Evolutionary conservation across 208 protist genomes (phyloP).

Genomic region (Leptomonas seymouri): DNA sequence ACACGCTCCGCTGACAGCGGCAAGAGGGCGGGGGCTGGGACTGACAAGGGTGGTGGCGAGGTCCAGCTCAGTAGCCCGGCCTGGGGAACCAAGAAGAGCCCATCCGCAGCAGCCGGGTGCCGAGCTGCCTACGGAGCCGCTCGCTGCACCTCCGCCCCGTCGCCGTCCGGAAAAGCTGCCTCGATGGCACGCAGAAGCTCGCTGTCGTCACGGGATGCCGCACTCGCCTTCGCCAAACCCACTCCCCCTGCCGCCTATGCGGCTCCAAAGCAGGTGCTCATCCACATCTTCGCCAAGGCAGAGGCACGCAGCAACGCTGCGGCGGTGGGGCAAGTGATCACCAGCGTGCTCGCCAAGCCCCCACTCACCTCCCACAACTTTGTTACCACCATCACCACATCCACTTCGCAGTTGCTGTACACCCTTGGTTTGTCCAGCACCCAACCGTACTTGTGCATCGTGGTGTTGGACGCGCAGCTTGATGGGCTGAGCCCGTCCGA

Average conservation of each 20-base stretch:
- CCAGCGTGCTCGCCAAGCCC: constrained; percentile 38
- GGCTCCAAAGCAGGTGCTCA: constrained; percentile 28
- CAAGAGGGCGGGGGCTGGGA: not conserved
- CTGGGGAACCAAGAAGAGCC: not conserved
- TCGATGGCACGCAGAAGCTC: not conserved
- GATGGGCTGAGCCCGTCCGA: constrained; percentile 34
- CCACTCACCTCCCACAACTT: constrained; percentile 50
- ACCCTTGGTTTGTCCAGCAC: constrained; percentile 17
- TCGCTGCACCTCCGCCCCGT: not conserved
- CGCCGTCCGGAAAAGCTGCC: not conserved
- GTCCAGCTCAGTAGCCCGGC: not conserved
- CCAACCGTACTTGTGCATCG: constrained; percentile 37
- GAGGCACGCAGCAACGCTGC: constrained; percentile 17
- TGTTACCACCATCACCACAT: constrained; percentile 42
- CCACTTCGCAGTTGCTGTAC: constrained; percentile 39
- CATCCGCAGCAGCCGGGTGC: not conserved
- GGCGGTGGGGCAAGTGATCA: constrained; percentile 44
- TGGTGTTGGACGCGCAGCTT: constrained; percentile 42
- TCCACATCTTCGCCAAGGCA: constrained; percentile 49
- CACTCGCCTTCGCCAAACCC: not conserved
- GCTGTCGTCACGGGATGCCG: not conserved
- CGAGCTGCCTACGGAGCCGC: constrained; percentile 4
- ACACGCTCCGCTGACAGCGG: not conserved
- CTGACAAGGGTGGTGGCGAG: not conserved
- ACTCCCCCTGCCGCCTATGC: not conserved